Base-by-base conservation (phyloP, 2,329 filamentous ascomycete species). In the Chrysoporthe deuterocubensis region DNA sequence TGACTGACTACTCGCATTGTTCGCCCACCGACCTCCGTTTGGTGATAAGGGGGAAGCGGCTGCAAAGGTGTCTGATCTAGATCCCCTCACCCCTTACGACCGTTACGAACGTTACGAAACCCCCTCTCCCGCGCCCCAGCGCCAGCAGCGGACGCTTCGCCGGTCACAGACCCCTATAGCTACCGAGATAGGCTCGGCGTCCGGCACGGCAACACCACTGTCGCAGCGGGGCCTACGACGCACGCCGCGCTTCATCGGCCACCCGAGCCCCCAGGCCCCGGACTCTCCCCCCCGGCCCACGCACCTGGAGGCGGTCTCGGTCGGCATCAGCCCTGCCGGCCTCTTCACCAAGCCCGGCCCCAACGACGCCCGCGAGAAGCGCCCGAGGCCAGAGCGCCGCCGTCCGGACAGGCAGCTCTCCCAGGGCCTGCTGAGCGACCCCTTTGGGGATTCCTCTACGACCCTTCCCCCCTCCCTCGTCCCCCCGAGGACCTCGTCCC, bases 91-190 rank as follows among this genome's bases (percentile, higher is more conserved):
- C 72, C 76, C 76, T 84, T 76, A 85, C 81, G 84, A 86, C 84
- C 81, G 81, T 83, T 79, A 86, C 85, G 84, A 86, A 76, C 79
- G 74, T 78, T 76, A 86, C 83, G 83, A 83, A 75, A 78, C 79
- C 74, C 79, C 79, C 75, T 76, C 76, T 67, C 71, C 78, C 70
- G 71, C 74, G 73, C 74, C 76, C 68, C 75, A 76, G 74, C 78
- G 75, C 76, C 80, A 80, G 78, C 78, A 76, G 72, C 77, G 79
- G 79, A 81, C 75, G 66, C 71, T 72, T 72, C 73, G 75, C 72
- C 74, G 67, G 71, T 79, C 81, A 73, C 77, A 80, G 74, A 76
- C 75, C 72, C 71, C 75, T 72, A 62, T 70, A 44, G 64, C 62
- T 40, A 52, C 68, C 37, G 68, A 64, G 13, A 63, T 65, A 43